Evolutionary conservation across 192 early-diverging fungal species (phyloP).

Genomic region (Tieghemiomyces parasiticus): DNA sequence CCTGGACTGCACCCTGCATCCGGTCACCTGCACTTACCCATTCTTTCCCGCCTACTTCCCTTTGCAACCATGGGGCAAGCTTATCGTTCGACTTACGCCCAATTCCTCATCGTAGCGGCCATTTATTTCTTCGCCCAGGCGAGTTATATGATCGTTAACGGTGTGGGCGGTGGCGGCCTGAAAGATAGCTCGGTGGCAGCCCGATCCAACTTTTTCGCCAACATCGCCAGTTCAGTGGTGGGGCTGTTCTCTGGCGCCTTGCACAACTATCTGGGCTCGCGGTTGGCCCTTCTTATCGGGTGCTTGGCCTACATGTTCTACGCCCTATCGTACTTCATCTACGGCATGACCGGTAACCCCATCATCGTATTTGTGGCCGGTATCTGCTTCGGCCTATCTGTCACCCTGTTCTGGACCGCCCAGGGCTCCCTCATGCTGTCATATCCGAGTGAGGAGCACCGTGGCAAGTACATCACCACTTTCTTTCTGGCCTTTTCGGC

Average conservation of each 20-base stretch:
- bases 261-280: slow-evolving; percentile 3
- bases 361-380: background rate
- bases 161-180: slow-evolving; percentile 7
- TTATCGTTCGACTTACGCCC: slow-evolving; percentile 5
- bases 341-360: background rate
- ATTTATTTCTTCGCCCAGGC: slow-evolving; percentile 4
- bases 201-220: slow-evolving; percentile 1
- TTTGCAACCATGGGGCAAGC: background rate
- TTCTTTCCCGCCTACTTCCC: too few species aligned
- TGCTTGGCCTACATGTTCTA: slow-evolving; percentile 7
- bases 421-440: slow-evolving; percentile 8
- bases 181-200: slow-evolving; percentile 2
- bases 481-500: slow-evolving; percentile 11
- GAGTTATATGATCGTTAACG: slow-evolving; percentile 2
- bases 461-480: slow-evolving; percentile 7
- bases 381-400: background rate
- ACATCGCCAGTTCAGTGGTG: background rate
- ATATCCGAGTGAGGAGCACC: slow-evolving; percentile 2
- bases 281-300: background rate
- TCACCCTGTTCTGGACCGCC: slow-evolving; percentile 9
- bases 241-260: slow-evolving; percentile 8
- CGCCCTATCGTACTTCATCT: slow-evolving; percentile 2
- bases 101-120: slow-evolving; percentile 1
- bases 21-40: too few species aligned
- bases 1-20: too few species aligned